Evolutionary conservation across 2,329 filamentous ascomycete genomes (phyloP).

Genomic region (Drechslerella coelobrocha): DNA sequence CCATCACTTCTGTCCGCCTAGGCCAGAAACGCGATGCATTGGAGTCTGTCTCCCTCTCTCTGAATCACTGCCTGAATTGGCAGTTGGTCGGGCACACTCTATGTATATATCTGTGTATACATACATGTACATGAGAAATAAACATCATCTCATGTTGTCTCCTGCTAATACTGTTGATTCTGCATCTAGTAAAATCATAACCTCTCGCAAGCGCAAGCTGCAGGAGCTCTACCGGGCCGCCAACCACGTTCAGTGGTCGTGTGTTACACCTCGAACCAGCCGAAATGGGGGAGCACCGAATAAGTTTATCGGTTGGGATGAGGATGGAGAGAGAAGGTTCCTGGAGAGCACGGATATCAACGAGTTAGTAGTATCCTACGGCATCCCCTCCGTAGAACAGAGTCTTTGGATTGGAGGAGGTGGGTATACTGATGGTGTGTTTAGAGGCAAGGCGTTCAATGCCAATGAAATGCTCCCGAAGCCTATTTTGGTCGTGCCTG

Average conservation of each 20-base stretch:
- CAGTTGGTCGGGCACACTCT: neutral
- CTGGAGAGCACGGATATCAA: constrained; percentile 55
- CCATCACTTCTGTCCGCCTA: constrained; percentile 21
- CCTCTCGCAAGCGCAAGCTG: constrained; percentile 88
- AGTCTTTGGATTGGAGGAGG: neutral
- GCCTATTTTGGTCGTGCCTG: constrained; percentile 26
- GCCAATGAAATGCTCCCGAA: constrained; percentile 48
- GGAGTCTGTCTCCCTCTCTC: constrained; percentile 30
- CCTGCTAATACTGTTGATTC: neutral
- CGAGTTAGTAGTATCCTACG: constrained; percentile 34
- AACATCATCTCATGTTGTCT: neutral
- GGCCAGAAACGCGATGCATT: constrained; percentile 49
- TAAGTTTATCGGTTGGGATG: constrained; percentile 49
- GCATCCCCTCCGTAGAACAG: neutral
- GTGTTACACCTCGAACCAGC: constrained; percentile 64
- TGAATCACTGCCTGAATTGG: neutral
- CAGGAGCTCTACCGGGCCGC: constrained; percentile 83
- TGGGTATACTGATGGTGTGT: constrained; percentile 29
- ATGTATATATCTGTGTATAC: too few species aligned
- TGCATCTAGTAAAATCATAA: constrained; percentile 70
- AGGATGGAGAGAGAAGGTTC: constrained; percentile 58
- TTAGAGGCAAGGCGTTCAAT: constrained; percentile 48
- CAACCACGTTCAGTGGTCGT: constrained; percentile 64
- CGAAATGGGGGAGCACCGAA: constrained; percentile 63
- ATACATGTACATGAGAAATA: neutral